These are phyloP conservation scores for Stylosanthes scabra DNA, from an alignment of 331 rosid species.

Conservation along the genomic window DNA sequence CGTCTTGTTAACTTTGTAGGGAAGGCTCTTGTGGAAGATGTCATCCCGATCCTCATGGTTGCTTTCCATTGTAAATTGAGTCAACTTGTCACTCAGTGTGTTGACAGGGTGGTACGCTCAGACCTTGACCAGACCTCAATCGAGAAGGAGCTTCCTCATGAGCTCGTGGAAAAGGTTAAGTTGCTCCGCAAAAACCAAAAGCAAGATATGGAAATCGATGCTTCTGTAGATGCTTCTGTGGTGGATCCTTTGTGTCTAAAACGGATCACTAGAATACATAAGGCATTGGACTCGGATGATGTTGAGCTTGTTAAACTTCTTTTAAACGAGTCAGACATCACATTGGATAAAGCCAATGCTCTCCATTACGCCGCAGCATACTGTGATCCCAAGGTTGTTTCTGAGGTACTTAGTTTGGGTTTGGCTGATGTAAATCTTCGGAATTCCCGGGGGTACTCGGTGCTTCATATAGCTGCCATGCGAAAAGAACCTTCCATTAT, in stretches of 20 bases:
- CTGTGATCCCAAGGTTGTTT: conserved; percentile 91
- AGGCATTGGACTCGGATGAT: conserved; percentile 93
- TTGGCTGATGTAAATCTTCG: conserved; percentile 71
- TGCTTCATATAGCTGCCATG: conserved; percentile 90
- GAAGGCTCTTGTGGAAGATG: conserved; percentile 85
- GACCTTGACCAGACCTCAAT: conserved; percentile 70
- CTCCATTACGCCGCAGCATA: conserved; percentile 89
- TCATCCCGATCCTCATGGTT: conserved; percentile 74
- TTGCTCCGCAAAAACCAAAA: conserved; percentile 50
- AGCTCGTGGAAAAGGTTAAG: conserved; percentile 63
- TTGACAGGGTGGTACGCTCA: conserved; percentile 72
- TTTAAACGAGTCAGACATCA: conserved; percentile 64
- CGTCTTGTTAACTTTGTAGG: conserved; percentile 83
- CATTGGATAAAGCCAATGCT: conserved; percentile 81
- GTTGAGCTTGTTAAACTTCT: conserved; percentile 86
- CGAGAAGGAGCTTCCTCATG: conserved; percentile 78
- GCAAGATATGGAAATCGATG: conserved; percentile 43
- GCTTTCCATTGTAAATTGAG: conserved; percentile 76
- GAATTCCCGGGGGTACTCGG: conserved; percentile 69
- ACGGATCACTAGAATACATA: conserved; percentile 73
- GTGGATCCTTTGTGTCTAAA: conserved; percentile 55
- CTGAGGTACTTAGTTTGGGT: conserved; percentile 67
- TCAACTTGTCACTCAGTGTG: conserved; percentile 68
- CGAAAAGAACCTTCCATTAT: conserved; percentile 84
- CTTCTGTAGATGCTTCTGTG: conserved; percentile 28